phyloP scores from a whole-genome alignment of 768 basidiomycete genomes.

The Hirschioporus abietinus region DNA sequence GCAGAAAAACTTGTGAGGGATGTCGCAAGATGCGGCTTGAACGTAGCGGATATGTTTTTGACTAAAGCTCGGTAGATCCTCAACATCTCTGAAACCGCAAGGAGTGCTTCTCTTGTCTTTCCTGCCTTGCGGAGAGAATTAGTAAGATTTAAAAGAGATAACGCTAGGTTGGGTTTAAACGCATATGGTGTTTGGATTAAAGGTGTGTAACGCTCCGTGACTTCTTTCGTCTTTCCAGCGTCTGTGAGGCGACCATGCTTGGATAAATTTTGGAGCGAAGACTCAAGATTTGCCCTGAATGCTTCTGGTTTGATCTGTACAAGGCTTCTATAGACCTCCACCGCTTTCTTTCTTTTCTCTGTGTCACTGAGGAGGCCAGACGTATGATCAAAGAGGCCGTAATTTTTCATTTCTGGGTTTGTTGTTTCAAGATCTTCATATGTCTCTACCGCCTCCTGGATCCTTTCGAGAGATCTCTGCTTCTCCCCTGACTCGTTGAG shows the following conservation, averaged over 20 bases:
- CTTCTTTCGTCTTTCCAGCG: neutral
- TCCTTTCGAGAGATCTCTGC: neutral
- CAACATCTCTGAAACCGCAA: neutral
- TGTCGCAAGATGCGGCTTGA: neutral
- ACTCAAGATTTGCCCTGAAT: neutral
- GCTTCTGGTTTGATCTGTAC: neutral
- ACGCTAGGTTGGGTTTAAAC: neutral
- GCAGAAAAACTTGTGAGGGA: constrained; percentile 9
- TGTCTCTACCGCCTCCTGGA: neutral
- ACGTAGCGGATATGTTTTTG: neutral
- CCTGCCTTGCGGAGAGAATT: neutral
- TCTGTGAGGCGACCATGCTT: no score
- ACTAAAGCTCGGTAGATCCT: neutral
- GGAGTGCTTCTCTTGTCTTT: neutral
- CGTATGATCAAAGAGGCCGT: neutral
- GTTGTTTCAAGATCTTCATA: neutral
- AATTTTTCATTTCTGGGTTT: neutral
- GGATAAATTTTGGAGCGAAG: neutral
- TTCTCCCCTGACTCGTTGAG: neutral
- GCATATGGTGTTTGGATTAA: neutral
- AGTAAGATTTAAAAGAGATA: neutral
- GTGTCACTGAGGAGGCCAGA: neutral
- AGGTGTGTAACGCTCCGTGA: neutral
- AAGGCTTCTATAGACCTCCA: neutral
- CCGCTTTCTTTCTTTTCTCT: neutral